phyloP scores from a whole-genome alignment of 441 rosid genomes.

The Breynia disticha region DNA sequence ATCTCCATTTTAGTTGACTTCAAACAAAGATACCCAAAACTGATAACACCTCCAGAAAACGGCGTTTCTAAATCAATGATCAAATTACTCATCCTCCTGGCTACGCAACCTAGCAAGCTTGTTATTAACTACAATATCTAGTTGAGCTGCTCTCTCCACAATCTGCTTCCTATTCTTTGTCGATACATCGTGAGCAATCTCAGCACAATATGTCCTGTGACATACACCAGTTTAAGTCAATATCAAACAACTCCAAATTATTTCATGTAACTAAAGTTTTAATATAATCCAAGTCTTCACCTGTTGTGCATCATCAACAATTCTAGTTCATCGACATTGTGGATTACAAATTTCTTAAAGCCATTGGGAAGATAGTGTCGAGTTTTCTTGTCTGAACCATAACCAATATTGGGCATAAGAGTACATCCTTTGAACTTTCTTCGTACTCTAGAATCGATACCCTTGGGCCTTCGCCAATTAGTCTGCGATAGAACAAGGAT shows the following conservation, averaged over 20 bases:
- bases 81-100: conserved; percentile 75
- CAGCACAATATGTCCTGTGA: conserved; percentile 62
- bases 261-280: no score
- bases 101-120: conserved; percentile 62
- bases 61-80: no score
- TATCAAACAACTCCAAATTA: no score
- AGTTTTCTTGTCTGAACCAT: conserved; percentile 61
- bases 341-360: conserved; percentile 62
- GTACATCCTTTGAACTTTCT: conserved; percentile 70
- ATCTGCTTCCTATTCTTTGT: conserved; percentile 61
- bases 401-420: conserved; percentile 68
- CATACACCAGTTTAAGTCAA: not conserved
- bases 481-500: conserved; percentile 19
- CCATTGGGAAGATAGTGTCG: conserved; percentile 73
- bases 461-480: conserved; percentile 71
- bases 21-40: no score
- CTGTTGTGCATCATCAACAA: conserved; percentile 75
- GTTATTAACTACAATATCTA: conserved; percentile 67
- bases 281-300: no score
- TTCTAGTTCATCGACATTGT: conserved; percentile 48
- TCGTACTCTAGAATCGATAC: conserved; percentile 73
- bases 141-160: conserved; percentile 56
- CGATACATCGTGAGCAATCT: conserved; percentile 55
- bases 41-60: no score
- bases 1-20: no score